Conservation (phyloP, 305 asterid species). For the Ruellia speciosa region DNA sequence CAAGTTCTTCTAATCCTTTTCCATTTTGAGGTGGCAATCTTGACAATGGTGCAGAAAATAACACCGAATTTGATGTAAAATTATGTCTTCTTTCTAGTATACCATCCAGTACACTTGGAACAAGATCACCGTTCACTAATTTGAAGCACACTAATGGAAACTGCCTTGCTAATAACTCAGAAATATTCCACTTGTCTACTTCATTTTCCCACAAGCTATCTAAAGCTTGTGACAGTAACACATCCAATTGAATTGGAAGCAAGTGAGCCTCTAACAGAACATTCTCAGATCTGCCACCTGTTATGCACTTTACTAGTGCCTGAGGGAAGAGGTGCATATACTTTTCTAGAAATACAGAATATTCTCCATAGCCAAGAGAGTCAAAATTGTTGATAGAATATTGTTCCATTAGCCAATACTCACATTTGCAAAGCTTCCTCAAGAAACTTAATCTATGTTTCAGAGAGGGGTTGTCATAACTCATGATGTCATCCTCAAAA, state of each 20-base stretch:
- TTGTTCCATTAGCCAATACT: slow-evolving; percentile 56
- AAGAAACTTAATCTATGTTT: slow-evolving; percentile 40
- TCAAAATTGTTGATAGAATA: slow-evolving; percentile 50
- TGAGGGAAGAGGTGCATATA: slow-evolving; percentile 45
- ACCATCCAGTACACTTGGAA: slow-evolving; percentile 27
- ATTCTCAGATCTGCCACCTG: slow-evolving; percentile 35
- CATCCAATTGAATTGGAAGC: slow-evolving; percentile 61
- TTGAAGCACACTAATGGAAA: slow-evolving; percentile 72
- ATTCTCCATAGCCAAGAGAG: slow-evolving; percentile 75
- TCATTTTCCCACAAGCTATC: slow-evolving; percentile 40
- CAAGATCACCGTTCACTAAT: slow-evolving; percentile 32
- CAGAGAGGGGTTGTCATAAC: slow-evolving; percentile 23
- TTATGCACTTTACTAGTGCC: slow-evolving; percentile 41
- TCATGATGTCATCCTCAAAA: slow-evolving; percentile 39
- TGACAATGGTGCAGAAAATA: slow-evolving; percentile 71
- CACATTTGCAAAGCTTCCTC: slow-evolving; percentile 62
- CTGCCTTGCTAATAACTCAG: slow-evolving; percentile 61
- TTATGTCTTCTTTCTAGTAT: slow-evolving; percentile 33
- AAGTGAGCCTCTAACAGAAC: slow-evolving; percentile 56
- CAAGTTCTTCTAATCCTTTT: slow-evolving; percentile 27
- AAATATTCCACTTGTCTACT: slow-evolving; percentile 37
- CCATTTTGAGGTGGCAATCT: slow-evolving; percentile 30
- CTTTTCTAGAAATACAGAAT: slow-evolving; percentile 59
- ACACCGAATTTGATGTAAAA: slow-evolving; percentile 35
- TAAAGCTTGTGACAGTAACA: slow-evolving; percentile 65